phyloP scores from a whole-genome alignment of 208 protist genomes.

The Leishmania lainsoni region DNA sequence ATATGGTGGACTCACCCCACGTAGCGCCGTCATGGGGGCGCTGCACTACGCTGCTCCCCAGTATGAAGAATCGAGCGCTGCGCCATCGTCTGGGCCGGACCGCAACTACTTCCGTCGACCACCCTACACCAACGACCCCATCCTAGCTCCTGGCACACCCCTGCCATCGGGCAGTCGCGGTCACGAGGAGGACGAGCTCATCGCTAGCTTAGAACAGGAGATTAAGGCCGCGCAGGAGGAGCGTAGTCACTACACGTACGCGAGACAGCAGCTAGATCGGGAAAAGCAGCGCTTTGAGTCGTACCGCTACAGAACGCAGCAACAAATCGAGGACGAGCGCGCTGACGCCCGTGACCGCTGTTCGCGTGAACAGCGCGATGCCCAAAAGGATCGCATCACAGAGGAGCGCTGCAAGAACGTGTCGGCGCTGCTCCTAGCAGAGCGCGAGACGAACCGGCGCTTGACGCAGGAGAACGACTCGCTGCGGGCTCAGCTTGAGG shows the following conservation, averaged over 20 bases:
- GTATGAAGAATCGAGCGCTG: constrained; percentile 35
- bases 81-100: constrained; percentile 13
- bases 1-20: constrained; percentile 22
- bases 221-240: constrained; percentile 76
- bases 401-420: constrained; percentile 80
- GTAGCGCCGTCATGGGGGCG: constrained; percentile 14
- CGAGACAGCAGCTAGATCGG: constrained; percentile 70
- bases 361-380: constrained; percentile 50
- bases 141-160: neutral
- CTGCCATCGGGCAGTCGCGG: constrained; percentile 11
- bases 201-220: constrained; percentile 78
- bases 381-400: constrained; percentile 62
- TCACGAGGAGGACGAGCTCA: constrained; percentile 68
- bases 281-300: constrained; percentile 80
- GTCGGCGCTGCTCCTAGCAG: constrained; percentile 63
- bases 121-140: neutral
- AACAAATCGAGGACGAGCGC: constrained; percentile 74
- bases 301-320: constrained; percentile 54
- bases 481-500: constrained; percentile 78
- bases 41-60: constrained; percentile 38
- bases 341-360: constrained; percentile 44
- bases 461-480: constrained; percentile 82
- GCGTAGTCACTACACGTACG: constrained; percentile 63
- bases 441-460: constrained; percentile 69
- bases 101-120: constrained; percentile 70